Evolutionary conservation across 2,329 filamentous ascomycete genomes (phyloP).

Genomic region (Stylonectria norvegica): DNA sequence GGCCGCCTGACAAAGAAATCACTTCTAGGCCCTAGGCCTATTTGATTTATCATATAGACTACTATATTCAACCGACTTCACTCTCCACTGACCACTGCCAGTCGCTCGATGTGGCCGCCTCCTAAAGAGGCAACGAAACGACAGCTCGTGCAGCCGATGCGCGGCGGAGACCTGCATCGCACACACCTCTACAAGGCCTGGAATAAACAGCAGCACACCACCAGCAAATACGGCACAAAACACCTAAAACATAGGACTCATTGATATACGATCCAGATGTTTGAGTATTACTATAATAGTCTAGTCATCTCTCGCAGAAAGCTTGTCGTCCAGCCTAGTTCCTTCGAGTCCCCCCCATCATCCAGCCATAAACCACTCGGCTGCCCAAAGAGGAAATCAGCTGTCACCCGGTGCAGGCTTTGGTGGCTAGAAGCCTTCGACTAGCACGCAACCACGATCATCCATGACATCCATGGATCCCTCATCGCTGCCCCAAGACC

Average conservation of each 20-base stretch:
- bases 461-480: too few relatives aligned
- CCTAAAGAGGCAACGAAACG: slow-evolving; percentile 32
- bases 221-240: not conserved
- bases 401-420: slow-evolving; percentile 16
- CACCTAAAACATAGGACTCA: too few relatives aligned
- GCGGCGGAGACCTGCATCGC: slow-evolving; percentile 23
- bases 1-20: not conserved
- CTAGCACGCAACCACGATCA: slow-evolving; percentile 2
- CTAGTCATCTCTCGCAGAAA: not conserved
- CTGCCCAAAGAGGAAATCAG: slow-evolving; percentile 29
- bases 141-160: slow-evolving; percentile 31
- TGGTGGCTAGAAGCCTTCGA: slow-evolving; percentile 7
- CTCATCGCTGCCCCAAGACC: not conserved
- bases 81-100: not conserved
- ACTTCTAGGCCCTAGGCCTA: not conserved
- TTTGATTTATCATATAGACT: slow-evolving; percentile 1
- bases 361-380: slow-evolving; percentile 24
- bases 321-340: not conserved
- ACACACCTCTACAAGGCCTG: not conserved
- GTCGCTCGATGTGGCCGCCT: slow-evolving; percentile 15
- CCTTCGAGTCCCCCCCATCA: not conserved
- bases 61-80: too few relatives aligned
- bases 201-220: not conserved
- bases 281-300: too few relatives aligned
- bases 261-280: too few relatives aligned